phyloP scores from a whole-genome alignment of 2,329 filamentous ascomycete genomes.

The Fusarium armeniacum region DNA sequence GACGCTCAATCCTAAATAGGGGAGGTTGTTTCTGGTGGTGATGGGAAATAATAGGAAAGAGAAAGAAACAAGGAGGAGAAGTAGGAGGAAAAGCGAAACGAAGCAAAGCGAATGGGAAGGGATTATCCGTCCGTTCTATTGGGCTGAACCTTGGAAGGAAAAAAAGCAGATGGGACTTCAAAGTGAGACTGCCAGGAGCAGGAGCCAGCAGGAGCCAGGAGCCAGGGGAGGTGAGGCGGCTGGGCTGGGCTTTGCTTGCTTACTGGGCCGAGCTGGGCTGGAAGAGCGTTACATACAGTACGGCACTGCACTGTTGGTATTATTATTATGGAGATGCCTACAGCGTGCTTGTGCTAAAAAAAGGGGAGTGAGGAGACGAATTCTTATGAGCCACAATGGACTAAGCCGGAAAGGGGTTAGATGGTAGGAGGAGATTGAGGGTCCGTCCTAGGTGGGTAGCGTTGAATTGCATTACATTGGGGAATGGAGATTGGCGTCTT shows the following conservation, averaged over 20 bases:
- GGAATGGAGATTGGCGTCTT: conserved; percentile 14
- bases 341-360: conserved; percentile 35
- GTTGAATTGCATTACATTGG: conserved; percentile 10
- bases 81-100: conserved; percentile 21
- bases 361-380: conserved; percentile 34
- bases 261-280: conserved; percentile 15
- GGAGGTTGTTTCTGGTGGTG: conserved; percentile 23
- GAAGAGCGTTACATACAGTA: conserved; percentile 15
- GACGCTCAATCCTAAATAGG: conserved; percentile 38
- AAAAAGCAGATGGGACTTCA: conserved; percentile 17
- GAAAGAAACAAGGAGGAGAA: conserved; percentile 36
- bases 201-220: conserved; percentile 18
- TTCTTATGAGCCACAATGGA: conserved; percentile 31
- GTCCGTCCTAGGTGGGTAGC: conserved; percentile 24
- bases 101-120: conserved; percentile 41
- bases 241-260: conserved; percentile 33
- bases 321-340: conserved; percentile 35
- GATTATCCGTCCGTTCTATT: conserved; percentile 41
- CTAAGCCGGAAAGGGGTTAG: conserved; percentile 27
- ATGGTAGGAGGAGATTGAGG: conserved; percentile 29
- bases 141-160: conserved; percentile 35
- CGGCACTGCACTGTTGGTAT: conserved; percentile 18
- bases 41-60: conserved; percentile 21
- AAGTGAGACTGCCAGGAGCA: conserved; percentile 27
- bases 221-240: conserved; percentile 41